phyloP scores from a whole-genome alignment of 129 eudicot genomes.

The Flaveria bidentis region DNA sequence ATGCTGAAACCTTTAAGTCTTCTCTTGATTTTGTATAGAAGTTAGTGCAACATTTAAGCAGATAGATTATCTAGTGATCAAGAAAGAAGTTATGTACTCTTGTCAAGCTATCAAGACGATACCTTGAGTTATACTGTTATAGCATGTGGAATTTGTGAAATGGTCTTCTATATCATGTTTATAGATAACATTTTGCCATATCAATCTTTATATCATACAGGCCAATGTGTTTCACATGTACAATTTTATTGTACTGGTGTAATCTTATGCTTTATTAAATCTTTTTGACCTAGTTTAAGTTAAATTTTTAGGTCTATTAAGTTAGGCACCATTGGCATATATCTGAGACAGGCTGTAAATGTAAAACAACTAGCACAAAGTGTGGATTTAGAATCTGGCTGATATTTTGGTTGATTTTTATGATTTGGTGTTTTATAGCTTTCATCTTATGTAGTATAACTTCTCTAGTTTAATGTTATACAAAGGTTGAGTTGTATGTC shows the following conservation, averaged over 20 bases:
- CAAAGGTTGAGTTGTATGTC: constrained; percentile 15
- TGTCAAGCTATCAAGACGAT: not conserved
- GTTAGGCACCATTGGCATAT: too few relatives aligned
- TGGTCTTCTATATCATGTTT: not conserved
- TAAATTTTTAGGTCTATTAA: not conserved
- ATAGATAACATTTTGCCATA: not conserved
- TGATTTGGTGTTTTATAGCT: constrained; percentile 13
- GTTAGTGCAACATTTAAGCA: not conserved
- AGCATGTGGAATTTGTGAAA: not conserved
- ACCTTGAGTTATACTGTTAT: not conserved
- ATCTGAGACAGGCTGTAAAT: not conserved
- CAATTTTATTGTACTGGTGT: not conserved
- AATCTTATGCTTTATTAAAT: not conserved
- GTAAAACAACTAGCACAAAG: constrained; percentile 4
- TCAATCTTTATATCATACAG: not conserved
- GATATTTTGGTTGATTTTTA: not conserved
- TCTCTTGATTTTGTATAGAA: not conserved
- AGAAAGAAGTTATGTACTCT: not conserved
- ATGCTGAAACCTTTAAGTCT: not conserved
- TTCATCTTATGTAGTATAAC: not conserved
- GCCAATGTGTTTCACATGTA: not conserved
- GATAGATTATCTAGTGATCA: not conserved
- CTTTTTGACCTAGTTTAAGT: not conserved
- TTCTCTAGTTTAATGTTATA: not conserved
- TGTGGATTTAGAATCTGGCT: not conserved